Conservation (phyloP, 2,329 filamentous ascomycete genomes). For the Scedosporium aurantiacum region DNA sequence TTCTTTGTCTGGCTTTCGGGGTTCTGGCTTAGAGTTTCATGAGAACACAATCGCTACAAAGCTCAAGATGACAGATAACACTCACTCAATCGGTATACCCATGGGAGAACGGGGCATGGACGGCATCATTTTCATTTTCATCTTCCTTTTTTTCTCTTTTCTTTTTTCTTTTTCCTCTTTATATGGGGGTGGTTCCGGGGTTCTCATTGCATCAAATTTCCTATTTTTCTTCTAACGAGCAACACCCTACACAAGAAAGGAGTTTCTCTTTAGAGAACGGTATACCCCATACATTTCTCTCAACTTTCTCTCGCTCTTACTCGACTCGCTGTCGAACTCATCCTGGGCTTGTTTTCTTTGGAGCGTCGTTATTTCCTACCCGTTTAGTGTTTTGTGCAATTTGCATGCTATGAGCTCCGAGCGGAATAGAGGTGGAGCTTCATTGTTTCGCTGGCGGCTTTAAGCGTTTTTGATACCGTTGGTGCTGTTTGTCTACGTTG, state of each 20-base stretch:
- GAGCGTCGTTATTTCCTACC: background rate
- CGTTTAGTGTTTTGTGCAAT: background rate
- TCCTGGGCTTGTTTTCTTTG: background rate
- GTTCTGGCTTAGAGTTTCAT: background rate
- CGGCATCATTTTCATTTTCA: background rate
- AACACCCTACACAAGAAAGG: background rate
- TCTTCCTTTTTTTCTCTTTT: no score
- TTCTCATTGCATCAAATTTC: background rate
- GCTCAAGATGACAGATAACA: background rate
- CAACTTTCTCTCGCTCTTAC: background rate
- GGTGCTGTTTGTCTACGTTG: no score
- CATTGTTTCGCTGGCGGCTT: background rate
- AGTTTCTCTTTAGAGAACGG: background rate
- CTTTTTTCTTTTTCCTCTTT: background rate
- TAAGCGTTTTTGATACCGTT: background rate
- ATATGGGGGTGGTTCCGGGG: background rate
- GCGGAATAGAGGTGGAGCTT: background rate
- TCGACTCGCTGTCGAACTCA: background rate
- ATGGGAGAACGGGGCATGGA: background rate
- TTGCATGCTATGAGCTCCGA: background rate
- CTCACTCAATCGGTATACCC: constrained; percentile 1
- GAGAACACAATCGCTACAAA: constrained; percentile 3
- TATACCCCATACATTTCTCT: background rate
- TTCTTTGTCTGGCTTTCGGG: background rate
- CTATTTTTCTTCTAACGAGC: background rate